phyloP scores from a whole-genome alignment of 192 early-diverging fungal genomes.

The Coemansia sp. region DNA sequence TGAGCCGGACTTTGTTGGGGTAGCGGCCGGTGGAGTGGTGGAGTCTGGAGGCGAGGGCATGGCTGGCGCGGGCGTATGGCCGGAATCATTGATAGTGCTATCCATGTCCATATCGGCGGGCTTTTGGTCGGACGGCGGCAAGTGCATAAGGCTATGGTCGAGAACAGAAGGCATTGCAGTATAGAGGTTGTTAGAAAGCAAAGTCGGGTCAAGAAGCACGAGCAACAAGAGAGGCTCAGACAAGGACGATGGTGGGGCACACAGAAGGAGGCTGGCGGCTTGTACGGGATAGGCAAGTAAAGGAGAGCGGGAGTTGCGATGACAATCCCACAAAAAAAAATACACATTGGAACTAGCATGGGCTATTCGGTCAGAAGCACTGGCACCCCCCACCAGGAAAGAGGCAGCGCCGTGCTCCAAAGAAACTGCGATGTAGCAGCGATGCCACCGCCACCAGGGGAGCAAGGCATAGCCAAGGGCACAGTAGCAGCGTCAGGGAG shows the following conservation, averaged over 20 bases:
- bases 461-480: not conserved
- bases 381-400: not conserved
- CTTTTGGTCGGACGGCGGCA: slow-evolving; percentile 12
- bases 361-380: not conserved
- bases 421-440: slow-evolving; percentile 12
- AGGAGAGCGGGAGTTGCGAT: not conserved
- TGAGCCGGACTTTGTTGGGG: slow-evolving; percentile 16
- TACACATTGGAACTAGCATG: slow-evolving; percentile 5
- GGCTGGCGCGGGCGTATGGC: slow-evolving; percentile 1
- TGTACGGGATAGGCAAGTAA: not conserved
- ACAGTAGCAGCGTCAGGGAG: not conserved
- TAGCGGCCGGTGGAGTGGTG: not conserved
- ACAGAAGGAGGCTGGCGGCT: not conserved
- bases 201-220: slow-evolving; percentile 17
- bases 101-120: slow-evolving; percentile 9
- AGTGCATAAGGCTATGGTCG: slow-evolving; percentile 20
- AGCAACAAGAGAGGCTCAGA: not conserved
- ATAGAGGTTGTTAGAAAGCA: slow-evolving; percentile 24
- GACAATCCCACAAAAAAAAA: slow-evolving; percentile 9
- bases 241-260: not conserved
- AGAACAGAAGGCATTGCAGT: slow-evolving; percentile 11
- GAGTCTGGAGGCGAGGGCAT: slow-evolving; percentile 1
- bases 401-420: not conserved
- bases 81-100: not conserved
- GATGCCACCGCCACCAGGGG: slow-evolving; percentile 2